Percentiles rank a stretch among this genome's conserved stretches.
phyloP scores from a whole-genome alignment of 345 rosid genomes.

The Camelina neglecta region DNA sequence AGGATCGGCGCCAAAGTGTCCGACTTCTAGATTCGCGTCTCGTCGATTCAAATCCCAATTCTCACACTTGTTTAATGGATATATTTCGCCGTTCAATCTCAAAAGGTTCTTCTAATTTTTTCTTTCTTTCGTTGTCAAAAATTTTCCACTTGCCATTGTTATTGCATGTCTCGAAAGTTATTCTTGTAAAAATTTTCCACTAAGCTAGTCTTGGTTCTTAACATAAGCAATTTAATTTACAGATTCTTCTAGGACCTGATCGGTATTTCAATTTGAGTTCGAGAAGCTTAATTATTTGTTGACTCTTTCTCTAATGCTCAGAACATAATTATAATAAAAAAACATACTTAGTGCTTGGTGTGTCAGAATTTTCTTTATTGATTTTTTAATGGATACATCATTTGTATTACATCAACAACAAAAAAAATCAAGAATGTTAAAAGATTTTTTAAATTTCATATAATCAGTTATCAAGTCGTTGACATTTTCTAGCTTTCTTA shows the following conservation, averaged over 20 bases:
- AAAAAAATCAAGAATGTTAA: slow-evolving; percentile 19
- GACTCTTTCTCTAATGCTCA: slow-evolving; percentile 21
- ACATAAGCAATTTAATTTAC: neutral
- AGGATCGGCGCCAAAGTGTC: too few species aligned
- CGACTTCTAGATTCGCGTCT: slow-evolving; percentile 3
- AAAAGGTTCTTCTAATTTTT: slow-evolving; percentile 15
- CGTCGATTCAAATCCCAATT: neutral
- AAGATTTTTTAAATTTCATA: neutral
- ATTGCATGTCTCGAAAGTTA: neutral
- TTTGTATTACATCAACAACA: slow-evolving; percentile 20
- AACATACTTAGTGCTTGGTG: slow-evolving; percentile 35
- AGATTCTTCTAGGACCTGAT: neutral
- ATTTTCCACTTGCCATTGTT: too few species aligned
- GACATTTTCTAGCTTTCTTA: slow-evolving; percentile 32
- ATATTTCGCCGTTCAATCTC: slow-evolving; percentile 18
- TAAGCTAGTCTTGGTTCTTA: slow-evolving; percentile 10
- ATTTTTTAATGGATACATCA: neutral
- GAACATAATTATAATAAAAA: too few species aligned
- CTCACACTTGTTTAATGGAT: slow-evolving; percentile 1
- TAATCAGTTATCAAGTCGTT: slow-evolving; percentile 24
- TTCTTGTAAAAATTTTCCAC: neutral
- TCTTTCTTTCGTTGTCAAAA: neutral
- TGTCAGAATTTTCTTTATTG: slow-evolving; percentile 28
- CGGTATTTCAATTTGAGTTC: neutral
- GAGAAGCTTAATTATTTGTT: slow-evolving; percentile 15